These are phyloP conservation scores for Wallacemonas rigidus DNA, from an alignment of 208 protist species.

Conservation along the genomic window DNA sequence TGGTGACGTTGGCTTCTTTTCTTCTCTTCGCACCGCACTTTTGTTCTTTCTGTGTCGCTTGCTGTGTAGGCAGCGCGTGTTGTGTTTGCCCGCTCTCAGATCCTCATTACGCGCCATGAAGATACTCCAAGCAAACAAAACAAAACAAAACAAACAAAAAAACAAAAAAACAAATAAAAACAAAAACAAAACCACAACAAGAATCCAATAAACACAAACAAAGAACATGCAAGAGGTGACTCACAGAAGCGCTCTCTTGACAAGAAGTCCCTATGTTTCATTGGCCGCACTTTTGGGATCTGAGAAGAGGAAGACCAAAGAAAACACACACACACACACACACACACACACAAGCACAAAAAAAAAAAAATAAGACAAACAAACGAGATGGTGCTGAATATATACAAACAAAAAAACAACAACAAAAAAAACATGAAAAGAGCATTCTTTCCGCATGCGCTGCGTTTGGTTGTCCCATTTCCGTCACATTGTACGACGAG, in stretches of 20 bases:
- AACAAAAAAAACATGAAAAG: conserved; percentile 3
- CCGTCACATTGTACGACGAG: no score
- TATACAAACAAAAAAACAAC: not conserved
- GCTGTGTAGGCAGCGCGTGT: no score
- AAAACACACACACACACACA: not conserved
- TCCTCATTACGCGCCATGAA: no score
- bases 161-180: not conserved
- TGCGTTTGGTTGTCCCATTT: no score
- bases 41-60: not conserved
- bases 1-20: conserved; percentile 8
- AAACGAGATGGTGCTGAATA: not conserved
- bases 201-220: not conserved
- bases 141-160: not conserved
- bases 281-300: no score
- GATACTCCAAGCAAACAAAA: no score
- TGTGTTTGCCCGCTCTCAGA: not conserved
- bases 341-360: not conserved
- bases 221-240: not conserved
- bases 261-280: no score
- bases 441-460: no score
- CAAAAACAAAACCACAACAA: not conserved
- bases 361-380: not conserved
- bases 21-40: conserved; percentile 5
- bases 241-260: no score
- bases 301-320: no score